phyloP scores from a whole-genome alignment of 2,329 filamentous ascomycete genomes.

The Cladosporium oxysporum region DNA sequence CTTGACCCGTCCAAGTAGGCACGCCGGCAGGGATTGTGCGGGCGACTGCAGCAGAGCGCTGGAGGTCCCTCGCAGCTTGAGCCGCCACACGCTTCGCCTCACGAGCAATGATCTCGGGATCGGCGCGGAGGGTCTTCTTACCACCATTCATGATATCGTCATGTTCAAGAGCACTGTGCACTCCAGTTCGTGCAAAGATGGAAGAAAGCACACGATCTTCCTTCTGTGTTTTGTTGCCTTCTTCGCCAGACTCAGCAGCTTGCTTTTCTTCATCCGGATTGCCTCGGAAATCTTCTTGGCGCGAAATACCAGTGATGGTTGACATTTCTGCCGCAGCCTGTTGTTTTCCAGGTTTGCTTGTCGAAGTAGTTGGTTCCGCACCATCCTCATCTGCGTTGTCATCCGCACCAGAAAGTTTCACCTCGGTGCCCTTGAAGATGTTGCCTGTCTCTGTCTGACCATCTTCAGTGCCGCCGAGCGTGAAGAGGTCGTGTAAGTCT shows the following conservation, averaged over 20 bases:
- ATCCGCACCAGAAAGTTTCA: slow-evolving; percentile 55
- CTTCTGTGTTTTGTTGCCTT: slow-evolving; percentile 34
- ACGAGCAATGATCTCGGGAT: slow-evolving; percentile 74
- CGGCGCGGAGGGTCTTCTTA: slow-evolving; percentile 65
- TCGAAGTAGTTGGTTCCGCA: slow-evolving; percentile 32
- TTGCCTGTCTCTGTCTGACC: slow-evolving; percentile 79
- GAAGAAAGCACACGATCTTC: slow-evolving; percentile 83
- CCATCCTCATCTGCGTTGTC: slow-evolving; percentile 30
- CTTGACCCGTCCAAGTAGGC: slow-evolving; percentile 89
- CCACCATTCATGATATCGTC: slow-evolving; percentile 84
- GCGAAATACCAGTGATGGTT: slow-evolving; percentile 38
- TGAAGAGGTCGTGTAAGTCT: slow-evolving; percentile 91
- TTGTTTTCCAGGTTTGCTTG: slow-evolving; percentile 30
- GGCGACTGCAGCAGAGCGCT: slow-evolving; percentile 71
- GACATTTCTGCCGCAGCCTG: slow-evolving; percentile 22
- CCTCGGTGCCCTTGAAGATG: slow-evolving; percentile 84
- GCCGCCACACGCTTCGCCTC: slow-evolving; percentile 81
- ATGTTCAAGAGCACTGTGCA: slow-evolving; percentile 91
- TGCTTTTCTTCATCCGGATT: slow-evolving; percentile 30
- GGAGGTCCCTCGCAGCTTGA: slow-evolving; percentile 74
- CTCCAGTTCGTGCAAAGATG: slow-evolving; percentile 81
- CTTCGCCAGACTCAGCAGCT: slow-evolving; percentile 24
- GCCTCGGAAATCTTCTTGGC: slow-evolving; percentile 46
- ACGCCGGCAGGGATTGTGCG: slow-evolving; percentile 75
- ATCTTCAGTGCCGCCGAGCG: slow-evolving; percentile 65